phyloP scores from a whole-genome alignment of 163 green algal species.

The Botryococcus braunii region DNA sequence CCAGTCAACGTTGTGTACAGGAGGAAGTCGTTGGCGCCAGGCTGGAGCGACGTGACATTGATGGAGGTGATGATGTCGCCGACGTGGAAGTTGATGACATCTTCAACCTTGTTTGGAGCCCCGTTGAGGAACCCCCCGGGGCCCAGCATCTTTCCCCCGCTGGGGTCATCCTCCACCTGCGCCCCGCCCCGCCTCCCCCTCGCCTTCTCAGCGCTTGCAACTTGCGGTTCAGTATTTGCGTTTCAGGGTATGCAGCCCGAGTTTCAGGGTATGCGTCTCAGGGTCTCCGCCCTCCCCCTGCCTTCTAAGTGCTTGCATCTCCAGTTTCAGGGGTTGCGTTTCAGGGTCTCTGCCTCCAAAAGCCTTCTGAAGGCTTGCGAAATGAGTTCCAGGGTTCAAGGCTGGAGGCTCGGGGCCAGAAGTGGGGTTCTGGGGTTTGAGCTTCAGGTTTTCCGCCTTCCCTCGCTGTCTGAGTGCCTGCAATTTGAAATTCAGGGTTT shows the following conservation, averaged over 20 bases:
- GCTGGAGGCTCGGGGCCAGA: too few relatives aligned
- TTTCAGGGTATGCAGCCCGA: not conserved
- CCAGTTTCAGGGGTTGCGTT: too few relatives aligned
- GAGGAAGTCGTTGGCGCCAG: conserved; percentile 63
- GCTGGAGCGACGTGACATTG: conserved; percentile 58
- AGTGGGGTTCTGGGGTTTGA: too few relatives aligned
- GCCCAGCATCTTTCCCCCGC: conserved; percentile 78
- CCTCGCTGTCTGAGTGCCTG: too few relatives aligned
- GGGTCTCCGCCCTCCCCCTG: too few relatives aligned
- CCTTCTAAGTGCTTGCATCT: too few relatives aligned
- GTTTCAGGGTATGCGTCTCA: too few relatives aligned
- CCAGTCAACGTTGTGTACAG: conserved; percentile 88
- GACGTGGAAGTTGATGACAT: conserved; percentile 81
- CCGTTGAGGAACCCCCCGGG: conserved; percentile 57
- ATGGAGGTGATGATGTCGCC: conserved; percentile 88
- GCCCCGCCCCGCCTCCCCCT: not conserved
- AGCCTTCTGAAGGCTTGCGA: too few relatives aligned
- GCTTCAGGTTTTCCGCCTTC: too few relatives aligned
- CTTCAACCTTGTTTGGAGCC: conserved; percentile 82
- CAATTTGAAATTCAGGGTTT: too few relatives aligned
- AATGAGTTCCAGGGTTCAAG: too few relatives aligned
- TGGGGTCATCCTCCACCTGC: conserved; percentile 94
- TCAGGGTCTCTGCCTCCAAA: too few relatives aligned
- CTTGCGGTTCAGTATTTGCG: not conserved
- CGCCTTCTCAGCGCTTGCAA: not conserved